These are phyloP conservation scores for Macrolepiota dolichaula DNA, from an alignment of 768 basidiomycete genomes.

Conservation along the genomic window DNA sequence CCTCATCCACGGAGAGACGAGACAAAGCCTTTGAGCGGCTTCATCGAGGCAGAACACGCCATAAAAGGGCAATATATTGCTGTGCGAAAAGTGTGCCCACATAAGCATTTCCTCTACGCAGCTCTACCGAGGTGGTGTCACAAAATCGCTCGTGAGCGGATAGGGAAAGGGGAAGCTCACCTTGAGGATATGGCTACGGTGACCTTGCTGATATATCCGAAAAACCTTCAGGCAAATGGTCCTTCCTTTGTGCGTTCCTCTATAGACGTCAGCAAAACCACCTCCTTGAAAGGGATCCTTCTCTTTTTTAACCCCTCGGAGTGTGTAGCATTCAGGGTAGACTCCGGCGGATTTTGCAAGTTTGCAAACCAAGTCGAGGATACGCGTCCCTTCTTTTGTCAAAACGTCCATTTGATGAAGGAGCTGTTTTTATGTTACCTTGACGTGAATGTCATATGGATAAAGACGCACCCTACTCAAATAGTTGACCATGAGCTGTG, in stretches of 20 bases:
- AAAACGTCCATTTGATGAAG: not conserved
- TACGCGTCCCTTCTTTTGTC: not conserved
- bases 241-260: not conserved
- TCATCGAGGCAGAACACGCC: conserved; percentile 21
- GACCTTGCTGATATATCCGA: not conserved
- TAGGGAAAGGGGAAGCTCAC: not conserved
- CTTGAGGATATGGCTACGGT: not conserved
- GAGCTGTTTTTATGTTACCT: not conserved
- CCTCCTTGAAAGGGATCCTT: not conserved
- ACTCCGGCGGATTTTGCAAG: not conserved
- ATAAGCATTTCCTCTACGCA: conserved; percentile 23
- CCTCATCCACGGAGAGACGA: conserved; percentile 20
- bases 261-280: not conserved
- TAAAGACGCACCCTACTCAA: not conserved
- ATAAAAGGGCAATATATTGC: conserved; percentile 32
- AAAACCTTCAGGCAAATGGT: not conserved
- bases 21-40: not conserved
- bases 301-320: not conserved
- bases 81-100: conserved; percentile 31
- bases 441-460: not conserved
- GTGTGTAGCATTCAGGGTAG: not conserved
- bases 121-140: not conserved
- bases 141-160: not conserved
- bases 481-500: not conserved
- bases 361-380: not conserved